Evolutionary conservation across 148 eudicot species (phyloP).

Genomic region (Cornus suecica): DNA sequence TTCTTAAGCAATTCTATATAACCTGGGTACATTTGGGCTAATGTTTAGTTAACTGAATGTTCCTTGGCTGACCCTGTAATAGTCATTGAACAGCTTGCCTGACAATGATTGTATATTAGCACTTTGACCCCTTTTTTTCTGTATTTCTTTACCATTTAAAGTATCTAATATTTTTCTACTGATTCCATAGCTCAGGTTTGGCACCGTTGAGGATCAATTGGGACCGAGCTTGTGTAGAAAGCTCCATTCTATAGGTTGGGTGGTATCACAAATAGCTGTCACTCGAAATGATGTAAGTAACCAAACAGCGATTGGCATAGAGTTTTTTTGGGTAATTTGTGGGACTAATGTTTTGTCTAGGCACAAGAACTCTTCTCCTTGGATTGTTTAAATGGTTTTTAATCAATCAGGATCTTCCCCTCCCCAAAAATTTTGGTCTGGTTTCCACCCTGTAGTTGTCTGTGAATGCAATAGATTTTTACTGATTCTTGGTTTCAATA

Average conservation of each 20-base stretch:
- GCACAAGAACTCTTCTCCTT: background rate
- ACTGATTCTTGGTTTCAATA: no score
- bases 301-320: background rate
- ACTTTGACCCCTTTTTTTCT: background rate
- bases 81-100: background rate
- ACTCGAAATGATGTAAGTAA: constrained; percentile 75
- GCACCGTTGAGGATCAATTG: constrained; percentile 70
- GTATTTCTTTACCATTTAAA: background rate
- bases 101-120: background rate
- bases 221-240: constrained; percentile 69
- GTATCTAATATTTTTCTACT: constrained; percentile 34
- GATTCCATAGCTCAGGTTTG: constrained; percentile 87
- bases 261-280: constrained; percentile 61
- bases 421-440: background rate
- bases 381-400: background rate
- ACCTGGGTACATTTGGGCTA: background rate
- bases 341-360: background rate
- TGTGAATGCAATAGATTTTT: no score
- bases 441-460: no score
- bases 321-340: constrained; percentile 1
- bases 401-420: background rate
- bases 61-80: background rate
- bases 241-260: constrained; percentile 86
- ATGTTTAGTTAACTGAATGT: background rate
- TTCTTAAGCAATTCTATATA: background rate